Conservation (phyloP, 805 yeast genomes). For the Candida odintsovae region DNA sequence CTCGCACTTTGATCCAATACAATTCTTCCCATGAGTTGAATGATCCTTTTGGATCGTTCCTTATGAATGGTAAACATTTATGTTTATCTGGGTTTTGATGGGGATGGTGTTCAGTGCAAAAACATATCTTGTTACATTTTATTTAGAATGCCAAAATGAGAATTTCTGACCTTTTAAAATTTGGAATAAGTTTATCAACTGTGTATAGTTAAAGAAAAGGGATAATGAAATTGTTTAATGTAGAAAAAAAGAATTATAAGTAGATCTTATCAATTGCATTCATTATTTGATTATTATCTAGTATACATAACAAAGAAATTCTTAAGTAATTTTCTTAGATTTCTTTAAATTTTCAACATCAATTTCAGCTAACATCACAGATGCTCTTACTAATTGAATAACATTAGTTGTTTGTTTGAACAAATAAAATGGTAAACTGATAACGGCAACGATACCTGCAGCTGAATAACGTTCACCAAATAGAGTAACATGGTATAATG, state of each 20-base stretch:
- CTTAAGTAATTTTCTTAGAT: constrained; percentile 6
- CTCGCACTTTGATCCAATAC: constrained; percentile 23
- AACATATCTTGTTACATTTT: constrained; percentile 25
- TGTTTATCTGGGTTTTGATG: constrained; percentile 24
- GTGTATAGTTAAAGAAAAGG: no score
- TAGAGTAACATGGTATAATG: constrained; percentile 22
- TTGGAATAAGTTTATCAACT: background rate
- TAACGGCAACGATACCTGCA: constrained; percentile 51
- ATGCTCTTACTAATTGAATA: constrained; percentile 84
- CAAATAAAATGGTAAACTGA: constrained; percentile 79
- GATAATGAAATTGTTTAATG: background rate
- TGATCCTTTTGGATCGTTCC: constrained; percentile 13
- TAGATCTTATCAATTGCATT: no score
- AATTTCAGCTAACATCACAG: constrained; percentile 65
- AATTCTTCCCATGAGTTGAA: constrained; percentile 25
- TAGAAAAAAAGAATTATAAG: no score
- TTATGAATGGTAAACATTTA: constrained; percentile 12
- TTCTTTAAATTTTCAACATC: constrained; percentile 43
- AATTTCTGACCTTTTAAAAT: constrained; percentile 23
- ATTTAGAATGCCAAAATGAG: constrained; percentile 20
- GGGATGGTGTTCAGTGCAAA: constrained; percentile 26
- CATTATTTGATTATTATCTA: no score
- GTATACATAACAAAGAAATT: no score
- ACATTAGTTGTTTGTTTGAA: constrained; percentile 89
- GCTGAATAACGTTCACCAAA: constrained; percentile 41